Evolutionary conservation across 1,139 yeast species (phyloP).

Genomic region (Entelexis sorbosivorans): DNA sequence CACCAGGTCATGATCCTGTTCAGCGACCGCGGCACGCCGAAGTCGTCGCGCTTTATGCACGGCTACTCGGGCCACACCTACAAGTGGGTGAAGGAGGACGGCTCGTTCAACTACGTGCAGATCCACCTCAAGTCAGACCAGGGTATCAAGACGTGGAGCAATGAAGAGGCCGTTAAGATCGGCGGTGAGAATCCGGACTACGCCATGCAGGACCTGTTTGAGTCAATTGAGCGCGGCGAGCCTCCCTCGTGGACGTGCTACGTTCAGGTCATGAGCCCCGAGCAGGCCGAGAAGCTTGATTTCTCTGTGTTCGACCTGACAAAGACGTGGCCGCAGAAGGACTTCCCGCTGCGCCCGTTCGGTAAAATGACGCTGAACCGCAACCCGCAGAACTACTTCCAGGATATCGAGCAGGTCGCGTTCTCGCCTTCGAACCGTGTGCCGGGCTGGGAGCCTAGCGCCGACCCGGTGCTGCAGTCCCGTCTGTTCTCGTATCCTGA

Average conservation of each 20-base stretch:
- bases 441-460: constrained; percentile 74
- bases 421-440: constrained; percentile 76
- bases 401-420: constrained; percentile 74
- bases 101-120: constrained; percentile 56
- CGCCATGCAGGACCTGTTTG: constrained; percentile 47
- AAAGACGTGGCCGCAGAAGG: constrained; percentile 70
- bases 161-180: constrained; percentile 47
- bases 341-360: constrained; percentile 63
- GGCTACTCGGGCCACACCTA: constrained; percentile 71
- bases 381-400: constrained; percentile 68
- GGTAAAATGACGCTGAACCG: constrained; percentile 60
- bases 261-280: constrained; percentile 62
- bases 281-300: constrained; percentile 47
- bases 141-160: constrained; percentile 47
- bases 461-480: constrained; percentile 79
- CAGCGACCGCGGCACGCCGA: constrained; percentile 66
- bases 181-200: constrained; percentile 55
- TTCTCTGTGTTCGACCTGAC: constrained; percentile 58
- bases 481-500: constrained; percentile 79
- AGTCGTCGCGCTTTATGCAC: constrained; percentile 52
- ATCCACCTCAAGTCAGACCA: constrained; percentile 53
- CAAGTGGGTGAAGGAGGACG: constrained; percentile 56
- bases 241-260: constrained; percentile 56
- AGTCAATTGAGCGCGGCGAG: constrained; percentile 48
- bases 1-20: constrained; percentile 57